Evolutionary conservation across 2,329 filamentous ascomycete species (phyloP), one percentile per base, ranked within the genome.

Genomic region (Rutstroemia sp.): DNA sequence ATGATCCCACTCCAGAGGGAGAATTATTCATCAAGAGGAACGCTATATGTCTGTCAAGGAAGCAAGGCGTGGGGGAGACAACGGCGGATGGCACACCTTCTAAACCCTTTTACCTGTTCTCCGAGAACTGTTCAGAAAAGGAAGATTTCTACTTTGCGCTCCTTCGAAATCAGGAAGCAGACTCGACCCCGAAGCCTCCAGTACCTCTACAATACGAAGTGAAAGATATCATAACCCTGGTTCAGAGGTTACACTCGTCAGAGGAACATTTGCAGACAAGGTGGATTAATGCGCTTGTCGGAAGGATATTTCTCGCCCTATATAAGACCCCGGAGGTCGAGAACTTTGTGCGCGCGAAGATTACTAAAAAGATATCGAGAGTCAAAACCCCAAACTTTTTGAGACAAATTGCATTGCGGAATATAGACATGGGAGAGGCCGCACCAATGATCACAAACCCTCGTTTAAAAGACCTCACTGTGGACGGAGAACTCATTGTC

Each of bases 121-220:
- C 89, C 0, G 91, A 97, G 63, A 96, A 95, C 67, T 89, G 89
- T 69, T 96, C 92, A 0, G 90, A 94, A 48, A 99, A 99, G 71
- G 94, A 99, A 71, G 94, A 99, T 69, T 97, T 99, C 72, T 99
- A 99, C 71, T 92, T 96, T 72, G 88, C 92, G 12, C 77, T 99
- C 64, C 76, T 99, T 40, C 84, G 86, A 65, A 95, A 92, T 61
- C 88, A 95, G 68, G 86, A 91, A 63, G 84, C 86, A 64, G 80
- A 81, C 16, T 77, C 82, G 57, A 77, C 78, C 40, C 73, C 76
- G 2, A 75, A 76, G 21, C 80, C 84, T 1, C 90, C 91, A 0
- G 78, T 78, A 53, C 87, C 88, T 9, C 81, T 89, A 60, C 78
- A 84, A 14, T 95, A 95, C 65, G 87, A 95, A 30, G 82, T 90